phyloP scores from a whole-genome alignment of 176 grass and related monocot species.

The Phoenix dactylifera region DNA sequence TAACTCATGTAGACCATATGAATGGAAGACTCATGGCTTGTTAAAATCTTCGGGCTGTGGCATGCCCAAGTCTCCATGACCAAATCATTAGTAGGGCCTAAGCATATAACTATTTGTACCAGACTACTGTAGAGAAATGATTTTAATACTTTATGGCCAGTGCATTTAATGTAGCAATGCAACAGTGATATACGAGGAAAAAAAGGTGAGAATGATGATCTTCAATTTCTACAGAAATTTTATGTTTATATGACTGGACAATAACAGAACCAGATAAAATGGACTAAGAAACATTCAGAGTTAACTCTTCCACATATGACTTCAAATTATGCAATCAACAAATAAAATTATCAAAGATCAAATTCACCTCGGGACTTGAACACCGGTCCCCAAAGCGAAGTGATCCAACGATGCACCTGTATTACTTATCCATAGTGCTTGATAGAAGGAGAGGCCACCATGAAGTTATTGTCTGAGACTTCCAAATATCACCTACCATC shows the following conservation, averaged over 20 bases:
- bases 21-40: constrained; percentile 3
- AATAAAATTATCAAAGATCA: too few species aligned
- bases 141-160: constrained; percentile 12
- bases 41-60: background rate
- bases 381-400: too few species aligned
- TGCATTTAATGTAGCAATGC: constrained; percentile 40
- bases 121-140: constrained; percentile 9
- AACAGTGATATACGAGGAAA: constrained; percentile 8
- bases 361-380: too few species aligned
- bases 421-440: constrained; percentile 4
- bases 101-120: constrained; percentile 20
- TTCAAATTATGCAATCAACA: too few species aligned
- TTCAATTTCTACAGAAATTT: constrained; percentile 31
- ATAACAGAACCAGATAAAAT: background rate
- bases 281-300: background rate
- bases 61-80: constrained; percentile 15
- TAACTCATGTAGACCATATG: constrained; percentile 15
- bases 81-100: constrained; percentile 9
- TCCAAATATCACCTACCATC: constrained; percentile 6
- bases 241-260: background rate
- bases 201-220: background rate
- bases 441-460: background rate
- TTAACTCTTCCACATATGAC: too few species aligned
- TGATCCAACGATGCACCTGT: background rate
- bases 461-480: background rate